Percentiles rank a stretch among this genome's conserved stretches.
Conservation (phyloP, 2,329 filamentous ascomycete species). For the Leptosphaerulina australis region DNA sequence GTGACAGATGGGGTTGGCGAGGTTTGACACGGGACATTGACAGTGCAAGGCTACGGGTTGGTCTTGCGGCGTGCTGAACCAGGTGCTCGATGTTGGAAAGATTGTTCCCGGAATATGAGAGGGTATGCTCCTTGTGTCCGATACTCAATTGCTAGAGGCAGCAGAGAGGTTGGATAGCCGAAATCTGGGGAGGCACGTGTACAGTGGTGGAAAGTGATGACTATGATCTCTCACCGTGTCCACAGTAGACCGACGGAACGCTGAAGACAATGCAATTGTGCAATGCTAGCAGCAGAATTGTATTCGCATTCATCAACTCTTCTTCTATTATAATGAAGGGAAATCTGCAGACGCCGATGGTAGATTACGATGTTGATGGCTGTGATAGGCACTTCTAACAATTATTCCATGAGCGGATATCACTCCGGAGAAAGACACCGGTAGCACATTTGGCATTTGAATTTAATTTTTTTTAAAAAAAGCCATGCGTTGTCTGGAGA, state of each 20-base stretch:
- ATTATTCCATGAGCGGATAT: no score
- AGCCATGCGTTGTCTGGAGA: background rate
- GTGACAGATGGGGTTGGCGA: conserved; percentile 1
- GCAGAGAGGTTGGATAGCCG: background rate
- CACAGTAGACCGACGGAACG: no score
- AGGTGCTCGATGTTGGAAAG: background rate
- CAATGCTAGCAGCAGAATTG: no score
- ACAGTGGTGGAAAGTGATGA: background rate
- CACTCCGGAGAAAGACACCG: no score
- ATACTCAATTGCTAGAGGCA: background rate
- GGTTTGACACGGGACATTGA: background rate
- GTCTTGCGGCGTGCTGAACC: background rate
- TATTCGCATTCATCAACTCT: no score
- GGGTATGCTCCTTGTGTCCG: background rate
- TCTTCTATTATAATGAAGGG: no score
- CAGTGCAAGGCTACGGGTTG: conserved; percentile 4
- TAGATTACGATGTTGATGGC: no score
- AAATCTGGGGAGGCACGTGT: background rate
- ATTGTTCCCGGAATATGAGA: conserved; percentile 2
- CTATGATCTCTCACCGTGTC: background rate
- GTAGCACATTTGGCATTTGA: no score
- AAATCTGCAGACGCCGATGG: no score
- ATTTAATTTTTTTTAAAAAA: no score
- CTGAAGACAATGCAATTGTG: no score
- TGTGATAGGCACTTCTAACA: no score